Percentiles rank a stretch among this genome's conserved stretches.
Conservation (phyloP, 768 basidiomycete species). For the Scleroderma bovista region DNA sequence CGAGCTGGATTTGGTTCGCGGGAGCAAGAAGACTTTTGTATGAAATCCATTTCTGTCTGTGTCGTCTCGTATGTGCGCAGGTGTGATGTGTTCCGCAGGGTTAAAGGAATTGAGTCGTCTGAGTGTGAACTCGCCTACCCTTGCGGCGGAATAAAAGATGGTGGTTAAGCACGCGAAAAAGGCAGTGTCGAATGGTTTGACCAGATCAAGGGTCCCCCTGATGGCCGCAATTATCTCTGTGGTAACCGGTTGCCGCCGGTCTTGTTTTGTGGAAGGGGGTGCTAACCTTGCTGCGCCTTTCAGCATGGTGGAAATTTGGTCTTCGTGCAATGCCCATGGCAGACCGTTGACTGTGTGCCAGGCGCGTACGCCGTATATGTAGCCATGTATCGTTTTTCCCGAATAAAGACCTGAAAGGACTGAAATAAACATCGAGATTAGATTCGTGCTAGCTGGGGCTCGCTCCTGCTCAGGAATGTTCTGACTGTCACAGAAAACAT, state of each 20-base stretch:
- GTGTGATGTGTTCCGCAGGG: constrained; percentile 9
- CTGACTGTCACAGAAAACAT: constrained; percentile 35
- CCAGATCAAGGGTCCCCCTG: background rate
- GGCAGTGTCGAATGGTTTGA: constrained; percentile 1
- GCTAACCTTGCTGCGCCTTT: constrained; percentile 5
- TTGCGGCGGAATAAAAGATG: constrained; percentile 11
- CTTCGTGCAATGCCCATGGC: constrained; percentile 9
- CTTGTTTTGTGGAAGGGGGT: constrained; percentile 22
- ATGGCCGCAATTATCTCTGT: background rate
- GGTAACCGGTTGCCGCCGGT: constrained; percentile 7
- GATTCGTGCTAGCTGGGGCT: background rate
- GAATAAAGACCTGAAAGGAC: constrained; percentile 1
- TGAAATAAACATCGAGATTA: background rate
- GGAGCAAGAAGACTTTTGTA: background rate
- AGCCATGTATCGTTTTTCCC: constrained; percentile 4
- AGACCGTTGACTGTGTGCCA: constrained; percentile 19
- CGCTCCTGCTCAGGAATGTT: constrained; percentile 8
- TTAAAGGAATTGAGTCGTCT: constrained; percentile 10
- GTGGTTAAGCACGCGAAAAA: constrained; percentile 16
- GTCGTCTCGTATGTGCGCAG: background rate
- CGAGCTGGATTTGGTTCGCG: background rate
- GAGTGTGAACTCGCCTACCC: constrained; percentile 19
- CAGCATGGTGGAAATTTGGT: constrained; percentile 25
- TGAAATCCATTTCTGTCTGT: background rate
- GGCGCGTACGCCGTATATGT: constrained; percentile 8